Base-by-base conservation (phyloP, 208 protist species). In the Crithidia expoeki region DNA sequence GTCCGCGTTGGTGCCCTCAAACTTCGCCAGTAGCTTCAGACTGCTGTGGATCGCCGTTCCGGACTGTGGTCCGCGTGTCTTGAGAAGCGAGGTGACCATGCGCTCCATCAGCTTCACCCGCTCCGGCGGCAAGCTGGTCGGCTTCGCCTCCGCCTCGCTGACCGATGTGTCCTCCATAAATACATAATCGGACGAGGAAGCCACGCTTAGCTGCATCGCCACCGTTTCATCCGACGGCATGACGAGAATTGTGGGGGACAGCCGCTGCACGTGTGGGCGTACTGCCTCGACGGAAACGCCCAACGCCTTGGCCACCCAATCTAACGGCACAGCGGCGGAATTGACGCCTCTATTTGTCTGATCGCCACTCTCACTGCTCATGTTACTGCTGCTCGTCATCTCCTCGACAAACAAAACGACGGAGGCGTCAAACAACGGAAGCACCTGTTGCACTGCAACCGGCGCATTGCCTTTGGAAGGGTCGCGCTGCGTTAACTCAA, bases 21-120 rank as follows among this genome's bases (percentile, higher is more conserved):
- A 93, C 52, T 87, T 70, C 17, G 74, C 84, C 58, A 96, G 81
- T 77, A 93, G 80, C 64, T 92, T 94, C 74, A 96, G 75, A 70
- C 89, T 94, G 76, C 87, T 94, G 64, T 90, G 83, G 21, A 96
- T 93, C 44, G 92, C 87, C 19, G 74, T 83, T 9, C 73, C 68
- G 25, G 87, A 71, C 58, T 90, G 85, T 25, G 88, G 50, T 1
- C 73, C 80, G 14, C 80, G 50, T 2, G 81, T 81, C 68, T 88
- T 88, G 36, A 96, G 80, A 68, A 94, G 84, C 27, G 91, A 83
- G 28, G 68, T 88, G 59, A 88, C 68, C 80, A 93, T 91, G 28
- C 75, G 75, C 59, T 85, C 60, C 33, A 93, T 68, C 52, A 93
- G 65, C 40, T 84, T 84, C 34, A 95, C 55, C 61, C 90, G 72